Conservation (phyloP, 495 filamentous ascomycete genomes). For the Podospora sp. region DNA sequence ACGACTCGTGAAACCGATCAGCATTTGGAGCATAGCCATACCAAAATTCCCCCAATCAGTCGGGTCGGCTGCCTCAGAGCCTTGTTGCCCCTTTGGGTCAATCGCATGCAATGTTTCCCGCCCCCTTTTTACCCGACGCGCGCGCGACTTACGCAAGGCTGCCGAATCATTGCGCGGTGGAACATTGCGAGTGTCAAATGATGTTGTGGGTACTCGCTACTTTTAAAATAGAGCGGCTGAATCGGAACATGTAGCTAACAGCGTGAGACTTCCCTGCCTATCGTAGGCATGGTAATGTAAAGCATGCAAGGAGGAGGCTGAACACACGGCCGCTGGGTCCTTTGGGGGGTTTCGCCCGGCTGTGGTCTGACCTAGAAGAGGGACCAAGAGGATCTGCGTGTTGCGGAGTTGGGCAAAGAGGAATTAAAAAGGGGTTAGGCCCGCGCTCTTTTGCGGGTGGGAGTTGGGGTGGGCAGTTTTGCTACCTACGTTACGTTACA, state of each 20-base stretch:
- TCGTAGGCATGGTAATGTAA: not conserved
- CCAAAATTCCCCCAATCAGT: too few relatives aligned
- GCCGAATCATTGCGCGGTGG: not conserved
- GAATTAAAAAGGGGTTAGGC: not conserved
- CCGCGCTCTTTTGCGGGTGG: not conserved
- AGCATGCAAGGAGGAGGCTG: not conserved
- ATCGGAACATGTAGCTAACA: not conserved
- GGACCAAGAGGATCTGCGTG: too few relatives aligned
- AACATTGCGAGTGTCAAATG: not conserved
- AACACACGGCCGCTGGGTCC: too few relatives aligned
- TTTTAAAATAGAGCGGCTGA: not conserved
- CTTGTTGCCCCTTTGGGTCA: not conserved
- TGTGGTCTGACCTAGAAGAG: too few relatives aligned
- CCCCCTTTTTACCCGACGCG: not conserved
- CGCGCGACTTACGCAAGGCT: constrained; percentile 3
- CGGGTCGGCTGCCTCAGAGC: constrained; percentile 4
- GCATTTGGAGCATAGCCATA: not conserved
- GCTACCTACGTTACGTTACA: not conserved
- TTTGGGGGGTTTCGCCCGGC: too few relatives aligned
- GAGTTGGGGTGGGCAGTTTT: not conserved
- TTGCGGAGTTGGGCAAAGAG: not conserved
- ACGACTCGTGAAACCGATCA: constrained; percentile 1
- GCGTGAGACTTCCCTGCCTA: not conserved
- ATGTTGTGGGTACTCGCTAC: not conserved
- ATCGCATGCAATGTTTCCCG: too few relatives aligned